Percentiles rank a stretch among this genome's conserved stretches.
Evolutionary conservation across 1,284 basidiomycete genomes (phyloP).

Genomic region (Meripilus lineatus): DNA sequence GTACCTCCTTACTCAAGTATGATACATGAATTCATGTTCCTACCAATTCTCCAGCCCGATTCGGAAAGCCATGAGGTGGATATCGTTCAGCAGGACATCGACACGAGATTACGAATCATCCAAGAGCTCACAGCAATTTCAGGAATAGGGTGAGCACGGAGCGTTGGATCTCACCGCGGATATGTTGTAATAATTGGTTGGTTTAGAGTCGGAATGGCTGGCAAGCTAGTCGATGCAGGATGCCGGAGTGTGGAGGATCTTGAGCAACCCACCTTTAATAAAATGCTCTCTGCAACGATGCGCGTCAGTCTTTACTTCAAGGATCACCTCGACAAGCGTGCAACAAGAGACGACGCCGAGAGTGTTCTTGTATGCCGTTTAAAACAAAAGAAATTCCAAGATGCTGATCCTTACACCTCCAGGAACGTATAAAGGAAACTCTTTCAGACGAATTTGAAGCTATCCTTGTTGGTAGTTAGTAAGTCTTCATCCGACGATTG

Average conservation of each 20-base stretch:
- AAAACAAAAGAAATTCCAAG: neutral
- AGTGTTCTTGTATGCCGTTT: constrained; percentile 30
- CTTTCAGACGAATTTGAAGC: constrained; percentile 41
- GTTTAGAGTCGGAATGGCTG: too few relatives aligned
- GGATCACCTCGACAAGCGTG: constrained; percentile 28
- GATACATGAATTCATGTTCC: too few relatives aligned
- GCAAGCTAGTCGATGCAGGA: constrained; percentile 42
- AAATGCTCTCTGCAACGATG: constrained; percentile 32
- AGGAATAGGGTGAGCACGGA: neutral
- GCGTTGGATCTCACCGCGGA: constrained; percentile 1
- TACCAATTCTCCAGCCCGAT: neutral
- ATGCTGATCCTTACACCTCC: constrained; percentile 1
- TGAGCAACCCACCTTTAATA: constrained; percentile 29
- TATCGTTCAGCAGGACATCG: too few relatives aligned
- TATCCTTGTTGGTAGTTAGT: constrained; percentile 46
- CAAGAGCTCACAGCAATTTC: too few relatives aligned
- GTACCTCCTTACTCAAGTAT: too few relatives aligned
- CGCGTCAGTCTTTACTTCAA: constrained; percentile 33
- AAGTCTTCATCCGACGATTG: constrained; percentile 21
- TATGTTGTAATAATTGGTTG: too few relatives aligned
- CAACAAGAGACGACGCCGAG: constrained; percentile 37
- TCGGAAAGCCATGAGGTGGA: too few relatives aligned
- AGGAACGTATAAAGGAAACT: constrained; percentile 20
- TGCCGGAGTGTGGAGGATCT: constrained; percentile 38
- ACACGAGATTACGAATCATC: too few relatives aligned